Evolutionary conservation across 129 eudicot species (phyloP).

Genomic region (Apium graveolens): DNA sequence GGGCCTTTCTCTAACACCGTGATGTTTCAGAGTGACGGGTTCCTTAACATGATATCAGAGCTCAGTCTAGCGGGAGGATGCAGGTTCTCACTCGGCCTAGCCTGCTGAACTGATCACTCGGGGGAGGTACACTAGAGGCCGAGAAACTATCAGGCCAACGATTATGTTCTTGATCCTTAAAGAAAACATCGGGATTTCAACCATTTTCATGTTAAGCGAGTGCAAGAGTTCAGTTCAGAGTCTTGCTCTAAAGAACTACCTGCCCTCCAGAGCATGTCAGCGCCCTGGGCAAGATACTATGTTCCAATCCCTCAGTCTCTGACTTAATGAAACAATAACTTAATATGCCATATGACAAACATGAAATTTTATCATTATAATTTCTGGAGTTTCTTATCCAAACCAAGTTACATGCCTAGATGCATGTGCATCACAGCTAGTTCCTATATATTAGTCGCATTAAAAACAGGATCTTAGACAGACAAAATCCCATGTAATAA

Average conservation of each 20-base stretch:
- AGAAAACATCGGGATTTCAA: not conserved
- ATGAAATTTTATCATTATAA: not conserved
- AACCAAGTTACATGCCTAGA: not conserved
- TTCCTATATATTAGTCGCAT: not conserved
- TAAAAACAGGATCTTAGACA: conserved; percentile 16
- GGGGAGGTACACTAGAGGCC: not conserved
- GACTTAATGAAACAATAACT: not conserved
- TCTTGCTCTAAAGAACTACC: too few species aligned
- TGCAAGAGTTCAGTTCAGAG: too few species aligned
- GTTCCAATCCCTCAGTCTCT: not conserved
- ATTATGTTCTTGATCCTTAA: not conserved
- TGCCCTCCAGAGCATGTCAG: not conserved
- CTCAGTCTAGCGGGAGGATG: too few species aligned
- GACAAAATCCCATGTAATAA: conserved; percentile 7
- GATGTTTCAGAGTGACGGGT: too few species aligned
- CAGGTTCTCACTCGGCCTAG: not conserved
- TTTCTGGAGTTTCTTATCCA: conserved; percentile 8
- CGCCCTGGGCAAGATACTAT: not conserved
- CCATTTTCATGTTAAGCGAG: too few species aligned
- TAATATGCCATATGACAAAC: not conserved
- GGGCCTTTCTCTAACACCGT: too few species aligned
- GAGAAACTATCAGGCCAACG: not conserved
- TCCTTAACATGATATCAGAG: too few species aligned
- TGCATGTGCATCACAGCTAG: conserved; percentile 17
- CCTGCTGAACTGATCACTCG: not conserved